These are phyloP conservation scores for Myrica gale DNA, from an alignment of 306 rosid species.

Conservation along the genomic window DNA sequence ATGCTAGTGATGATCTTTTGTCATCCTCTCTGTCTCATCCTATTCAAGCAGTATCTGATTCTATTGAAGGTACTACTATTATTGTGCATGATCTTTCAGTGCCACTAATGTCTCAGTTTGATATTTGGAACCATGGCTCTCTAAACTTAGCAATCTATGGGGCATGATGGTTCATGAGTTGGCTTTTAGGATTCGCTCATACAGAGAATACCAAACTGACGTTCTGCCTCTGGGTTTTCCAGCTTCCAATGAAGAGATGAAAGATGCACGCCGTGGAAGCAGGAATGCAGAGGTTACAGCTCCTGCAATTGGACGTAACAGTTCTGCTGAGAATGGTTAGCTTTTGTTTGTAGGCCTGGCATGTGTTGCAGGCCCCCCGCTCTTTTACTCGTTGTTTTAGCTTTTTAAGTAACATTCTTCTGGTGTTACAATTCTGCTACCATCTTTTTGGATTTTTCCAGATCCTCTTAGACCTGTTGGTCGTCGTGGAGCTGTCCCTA, in stretches of 20 bases:
- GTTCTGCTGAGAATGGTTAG: slow-evolving; percentile 57
- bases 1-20: slow-evolving; percentile 46
- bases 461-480: slow-evolving; percentile 63
- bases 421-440: slow-evolving; percentile 9
- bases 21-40: slow-evolving; percentile 45
- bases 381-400: neutral
- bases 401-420: slow-evolving; percentile 5
- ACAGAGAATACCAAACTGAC: slow-evolving; percentile 21
- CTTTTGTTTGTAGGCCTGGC: slow-evolving; percentile 21
- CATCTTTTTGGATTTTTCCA: slow-evolving; percentile 27
- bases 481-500: slow-evolving; percentile 66
- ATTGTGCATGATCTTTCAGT: slow-evolving; percentile 7
- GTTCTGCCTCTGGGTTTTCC: slow-evolving; percentile 24
- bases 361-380: neutral
- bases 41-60: slow-evolving; percentile 45
- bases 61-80: slow-evolving; percentile 58
- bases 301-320: slow-evolving; percentile 49
- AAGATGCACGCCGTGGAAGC: slow-evolving; percentile 45
- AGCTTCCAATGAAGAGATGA: slow-evolving; percentile 39
- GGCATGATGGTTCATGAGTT: slow-evolving; percentile 20
- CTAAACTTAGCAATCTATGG: slow-evolving; percentile 7
- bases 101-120: too few species aligned
- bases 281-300: slow-evolving; percentile 50
- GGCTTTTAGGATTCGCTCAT: neutral
- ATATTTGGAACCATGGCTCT: slow-evolving; percentile 7